A percentile compares a stretch with the other conserved stretches of the same genome.
Conservation (phyloP, 768 basidiomycete genomes). For the Amanita pseudoporphyria region DNA sequence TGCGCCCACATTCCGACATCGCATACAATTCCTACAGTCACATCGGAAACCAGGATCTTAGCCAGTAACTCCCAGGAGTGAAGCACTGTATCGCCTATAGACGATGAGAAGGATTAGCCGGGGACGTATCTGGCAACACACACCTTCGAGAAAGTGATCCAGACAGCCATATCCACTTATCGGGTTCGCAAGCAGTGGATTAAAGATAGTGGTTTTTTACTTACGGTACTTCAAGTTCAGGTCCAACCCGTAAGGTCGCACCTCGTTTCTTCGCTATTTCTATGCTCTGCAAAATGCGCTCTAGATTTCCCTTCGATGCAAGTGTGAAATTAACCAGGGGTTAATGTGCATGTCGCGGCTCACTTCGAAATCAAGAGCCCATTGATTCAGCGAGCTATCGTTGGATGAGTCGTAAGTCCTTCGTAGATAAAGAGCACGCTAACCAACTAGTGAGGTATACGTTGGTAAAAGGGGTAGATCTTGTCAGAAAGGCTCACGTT, state of each 20-base stretch:
- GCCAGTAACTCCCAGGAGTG: conserved; percentile 98
- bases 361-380: conserved; percentile 94
- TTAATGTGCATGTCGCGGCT: conserved; percentile 7
- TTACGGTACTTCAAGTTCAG: conserved; percentile 93
- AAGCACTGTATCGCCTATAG: conserved; percentile 82
- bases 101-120: conserved; percentile 1
- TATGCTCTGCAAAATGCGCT: conserved; percentile 86
- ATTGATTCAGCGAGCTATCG: conserved; percentile 86
- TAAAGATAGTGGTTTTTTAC: conserved; percentile 9
- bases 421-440: conserved; percentile 3
- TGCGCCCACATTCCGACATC: conserved; percentile 87
- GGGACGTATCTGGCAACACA: not conserved
- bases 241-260: conserved; percentile 88
- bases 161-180: conserved; percentile 91
- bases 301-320: conserved; percentile 70
- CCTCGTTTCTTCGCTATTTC: conserved; percentile 79
- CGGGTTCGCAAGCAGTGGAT: not conserved
- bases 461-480: conserved; percentile 6
- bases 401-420: conserved; percentile 2
- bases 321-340: not conserved
- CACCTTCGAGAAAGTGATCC: conserved; percentile 96
- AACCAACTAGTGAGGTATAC: conserved; percentile 23
- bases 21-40: conserved; percentile 79
- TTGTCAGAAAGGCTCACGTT: conserved; percentile 43
- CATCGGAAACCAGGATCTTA: conserved; percentile 77